Evolutionary conservation across 352 stramenopile species (phyloP), one percentile per base, ranked within the genome.

Genomic region (Globisporangium alternatum): DNA sequence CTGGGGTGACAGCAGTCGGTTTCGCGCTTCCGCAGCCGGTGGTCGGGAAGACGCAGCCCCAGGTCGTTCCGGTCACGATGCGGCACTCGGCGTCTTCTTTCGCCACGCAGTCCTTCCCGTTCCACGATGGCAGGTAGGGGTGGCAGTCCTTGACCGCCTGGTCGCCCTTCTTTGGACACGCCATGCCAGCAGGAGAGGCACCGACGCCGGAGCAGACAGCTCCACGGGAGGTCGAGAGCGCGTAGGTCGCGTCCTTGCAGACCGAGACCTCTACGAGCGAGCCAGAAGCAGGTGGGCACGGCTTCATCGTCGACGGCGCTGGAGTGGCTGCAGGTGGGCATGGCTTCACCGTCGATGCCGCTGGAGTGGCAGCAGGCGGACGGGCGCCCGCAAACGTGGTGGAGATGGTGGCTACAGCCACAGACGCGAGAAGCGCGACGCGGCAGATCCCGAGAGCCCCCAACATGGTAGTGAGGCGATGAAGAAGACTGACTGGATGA

Each of bases 241-340:
- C 60, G 60, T 88, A 90, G 10, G 76, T 88, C 17, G 78, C 81
- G 45, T 90, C 81, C 2, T 39, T 19, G 35, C 60, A 65, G n/a
- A 65, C 60, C 13, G 60, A 66, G 28, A n/a, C n/a, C n/a, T n/a
- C n/a, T n/a, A 66, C 49, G 17, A 35, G 31, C 31, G 31, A 35
- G 31, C 31, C 31, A 7, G 31, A 35, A 35, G 31, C 31, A 6
- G 31, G 31, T 35, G 31, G 31, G 31, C 31, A 35, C 31, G 31
- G 31, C 31, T 35, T 35, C 31, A 6, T 61, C 55, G 55, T 22
- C 41, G 41, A 47, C 12, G 19, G 12, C 37, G 28, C 21, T 37
- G 17, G 55, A 61, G 31, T 35, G 5, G 55, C 55, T n/a, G 41
- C 19, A 47, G 41, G 19, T n/a, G n/a, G n/a, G n/a, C n/a, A n/a